A percentile compares a stretch with the other conserved stretches of the same genome.
These are phyloP conservation scores for Iris macrosiphon DNA, from an alignment of 106 monocot species.

Conservation along the genomic window DNA sequence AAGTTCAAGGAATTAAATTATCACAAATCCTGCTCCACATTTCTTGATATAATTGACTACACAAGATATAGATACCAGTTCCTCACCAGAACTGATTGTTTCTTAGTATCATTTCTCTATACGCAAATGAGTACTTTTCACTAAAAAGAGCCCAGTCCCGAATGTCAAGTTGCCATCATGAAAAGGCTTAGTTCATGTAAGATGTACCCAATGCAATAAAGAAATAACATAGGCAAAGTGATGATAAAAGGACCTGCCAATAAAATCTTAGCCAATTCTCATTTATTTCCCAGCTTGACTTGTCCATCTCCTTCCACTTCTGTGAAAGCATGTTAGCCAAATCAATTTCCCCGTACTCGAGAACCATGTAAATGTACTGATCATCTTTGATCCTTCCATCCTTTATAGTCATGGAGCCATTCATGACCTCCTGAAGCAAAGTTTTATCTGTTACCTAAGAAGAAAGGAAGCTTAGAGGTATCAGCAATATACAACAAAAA, in stretches of 20 bases:
- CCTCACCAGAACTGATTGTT: too few species aligned
- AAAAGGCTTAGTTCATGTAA: too few species aligned
- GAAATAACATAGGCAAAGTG: background rate
- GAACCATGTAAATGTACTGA: constrained; percentile 90
- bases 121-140: too few species aligned
- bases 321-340: constrained; percentile 90
- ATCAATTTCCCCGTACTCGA: constrained; percentile 98
- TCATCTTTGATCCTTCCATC: constrained; percentile 80
- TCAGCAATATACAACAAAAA: background rate
- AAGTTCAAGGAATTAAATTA: too few species aligned
- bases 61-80: too few species aligned
- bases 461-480: background rate
- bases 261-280: constrained; percentile 98
- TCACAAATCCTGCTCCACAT: too few species aligned
- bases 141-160: too few species aligned
- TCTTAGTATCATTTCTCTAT: too few species aligned
- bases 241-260: constrained; percentile 73
- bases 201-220: too few species aligned
- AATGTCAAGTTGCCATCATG: too few species aligned
- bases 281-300: constrained; percentile 35
- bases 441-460: constrained; percentile 88
- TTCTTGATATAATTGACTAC: too few species aligned
- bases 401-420: constrained; percentile 29
- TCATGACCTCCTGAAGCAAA: constrained; percentile 62
- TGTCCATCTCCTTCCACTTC: constrained; percentile 62